Evolutionary conservation across 352 stramenopile genomes (phyloP), one percentile per base, ranked within the genome.

Genomic region (Phytophthora pistaciae): DNA sequence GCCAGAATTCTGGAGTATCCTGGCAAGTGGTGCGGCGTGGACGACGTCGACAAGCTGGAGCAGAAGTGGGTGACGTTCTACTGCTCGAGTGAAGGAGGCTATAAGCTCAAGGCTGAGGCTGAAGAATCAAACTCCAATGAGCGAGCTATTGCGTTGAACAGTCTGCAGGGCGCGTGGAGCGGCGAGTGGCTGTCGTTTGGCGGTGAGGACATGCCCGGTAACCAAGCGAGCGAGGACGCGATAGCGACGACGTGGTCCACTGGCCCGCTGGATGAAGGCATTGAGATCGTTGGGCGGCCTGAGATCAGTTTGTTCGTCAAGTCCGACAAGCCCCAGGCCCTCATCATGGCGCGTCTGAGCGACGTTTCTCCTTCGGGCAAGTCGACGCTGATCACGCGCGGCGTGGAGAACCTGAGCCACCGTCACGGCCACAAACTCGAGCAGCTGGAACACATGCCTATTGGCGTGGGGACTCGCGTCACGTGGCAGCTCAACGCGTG

Each of bases 161-260:
- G 60, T 53, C 40, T 87, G 4, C 80, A 87, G 42, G 80, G 80
- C 5, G 69, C 75, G 8, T 87, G 80, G 80, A 83, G 78, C 58
- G 78, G 80, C 44, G 80, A 87, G 57, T 87, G 80, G 80, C 59
- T 87, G 13, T 87, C 80, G 3, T 87, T 87, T 42, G 78, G 80
- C 5, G 80, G 78, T 3, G 64, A 80, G 56, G 78, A 87, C 27
- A 85, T 87, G 80, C 80, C 80, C 1, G 76, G 75, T 1, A 73
- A 85, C 49, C 80, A 87, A 63, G 60, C 60, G 21, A 74, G 20
- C 18, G 79, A 87, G 9, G 77, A 87, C 60, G 67, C 56, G 1
- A 42, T 87, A 27, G 77, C 79, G 38, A 77, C 66, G 0, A 72
- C 71, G 1, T 87, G 79, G 79, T 72, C 68, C 11, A 77, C 56